Evolutionary conservation across 2,329 filamentous ascomycete species (phyloP), one percentile per base, ranked within the genome.

Genomic region (Emergomyces orientalis): DNA sequence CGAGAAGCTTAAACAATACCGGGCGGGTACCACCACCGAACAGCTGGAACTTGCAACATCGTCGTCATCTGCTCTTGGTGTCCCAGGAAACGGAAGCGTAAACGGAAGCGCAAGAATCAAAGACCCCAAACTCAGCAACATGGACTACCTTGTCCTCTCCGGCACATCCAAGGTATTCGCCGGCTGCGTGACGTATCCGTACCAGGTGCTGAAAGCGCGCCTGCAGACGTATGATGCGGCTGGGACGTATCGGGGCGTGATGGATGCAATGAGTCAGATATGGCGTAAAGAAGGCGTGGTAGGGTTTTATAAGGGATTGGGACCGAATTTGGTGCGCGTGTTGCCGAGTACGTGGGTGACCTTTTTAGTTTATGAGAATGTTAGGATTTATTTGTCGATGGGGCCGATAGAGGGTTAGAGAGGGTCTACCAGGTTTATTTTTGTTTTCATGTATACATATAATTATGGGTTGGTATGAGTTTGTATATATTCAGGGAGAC

Each of bases 341-440:
- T 81, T 99, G 75, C 94, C 94, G 3, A 92, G 91, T 39, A 97
- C 94, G 3, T 96, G 94, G 84, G 90, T 97, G 61, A 97, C 93
- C 1, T 97, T 99, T 73, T 76, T 99, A 69, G 92, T 97, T 30
- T 97, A 97, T 76, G 94, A 99, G 79, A 97, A 97, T 75, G 87
- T 88, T 64, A 91, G 88, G 77, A 86, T 84, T 67, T 87, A 90
- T 72, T 73, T 95, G 43, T 17, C 27, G 22, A 34, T 49, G 30
- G 19, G 49, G 13, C 32, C 17, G 17, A 3, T 45, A 54, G 45
- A 13, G 9, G 47, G 47, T 27, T 25, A 19, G 59, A 54, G 13
- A 27, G 17, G 32, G 19, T 2, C 45, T 25, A 47, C n/a, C 1
- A 32, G 8, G 54, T 8, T 41, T 25, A 1, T 3, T 39, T 56